Conservation (phyloP, 1,284 basidiomycete species). For the Xanthoconium separans region DNA sequence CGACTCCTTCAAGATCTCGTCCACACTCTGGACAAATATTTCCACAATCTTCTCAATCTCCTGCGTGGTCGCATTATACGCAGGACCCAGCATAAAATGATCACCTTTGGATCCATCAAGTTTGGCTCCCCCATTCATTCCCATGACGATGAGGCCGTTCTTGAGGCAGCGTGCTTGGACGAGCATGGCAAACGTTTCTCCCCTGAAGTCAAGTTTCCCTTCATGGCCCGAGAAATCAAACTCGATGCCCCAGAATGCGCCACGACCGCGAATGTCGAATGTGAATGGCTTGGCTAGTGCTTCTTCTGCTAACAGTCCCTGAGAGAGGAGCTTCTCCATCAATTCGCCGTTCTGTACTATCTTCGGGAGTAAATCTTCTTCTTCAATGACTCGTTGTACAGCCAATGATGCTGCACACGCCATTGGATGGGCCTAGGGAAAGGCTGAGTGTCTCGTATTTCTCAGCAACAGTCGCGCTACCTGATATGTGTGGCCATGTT, state of each 20-base stretch:
- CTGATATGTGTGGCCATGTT: slow-evolving; percentile 88
- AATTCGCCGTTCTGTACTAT: slow-evolving; percentile 62
- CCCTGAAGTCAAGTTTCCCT: slow-evolving; percentile 49
- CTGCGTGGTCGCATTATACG: slow-evolving; percentile 68
- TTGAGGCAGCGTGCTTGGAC: slow-evolving; percentile 65
- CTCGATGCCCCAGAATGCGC: slow-evolving; percentile 81
- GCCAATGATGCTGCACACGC: slow-evolving; percentile 77
- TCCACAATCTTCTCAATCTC: slow-evolving; percentile 53
- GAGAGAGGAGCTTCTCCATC: slow-evolving; percentile 54
- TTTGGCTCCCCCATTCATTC: slow-evolving; percentile 67
- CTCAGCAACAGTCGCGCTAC: slow-evolving; percentile 31
- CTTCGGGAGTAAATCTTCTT: slow-evolving; percentile 69
- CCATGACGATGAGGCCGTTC: slow-evolving; percentile 69
- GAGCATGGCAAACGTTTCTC: slow-evolving; percentile 54
- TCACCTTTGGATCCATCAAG: slow-evolving; percentile 71
- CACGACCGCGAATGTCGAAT: slow-evolving; percentile 77
- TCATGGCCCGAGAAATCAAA: slow-evolving; percentile 60
- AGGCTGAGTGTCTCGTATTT: slow-evolving; percentile 4
- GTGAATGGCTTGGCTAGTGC: slow-evolving; percentile 59
- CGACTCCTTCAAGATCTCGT: slow-evolving; percentile 53
- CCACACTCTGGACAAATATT: slow-evolving; percentile 59
- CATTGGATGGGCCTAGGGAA: slow-evolving; percentile 61
- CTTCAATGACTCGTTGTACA: slow-evolving; percentile 70
- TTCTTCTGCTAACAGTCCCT: slow-evolving; percentile 53
- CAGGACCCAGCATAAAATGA: slow-evolving; percentile 58